Percentiles rank a stretch among this genome's conserved stretches.
Evolutionary conservation across 2,329 filamentous ascomycete species (phyloP).

Genomic region (Clonostachys sp.): DNA sequence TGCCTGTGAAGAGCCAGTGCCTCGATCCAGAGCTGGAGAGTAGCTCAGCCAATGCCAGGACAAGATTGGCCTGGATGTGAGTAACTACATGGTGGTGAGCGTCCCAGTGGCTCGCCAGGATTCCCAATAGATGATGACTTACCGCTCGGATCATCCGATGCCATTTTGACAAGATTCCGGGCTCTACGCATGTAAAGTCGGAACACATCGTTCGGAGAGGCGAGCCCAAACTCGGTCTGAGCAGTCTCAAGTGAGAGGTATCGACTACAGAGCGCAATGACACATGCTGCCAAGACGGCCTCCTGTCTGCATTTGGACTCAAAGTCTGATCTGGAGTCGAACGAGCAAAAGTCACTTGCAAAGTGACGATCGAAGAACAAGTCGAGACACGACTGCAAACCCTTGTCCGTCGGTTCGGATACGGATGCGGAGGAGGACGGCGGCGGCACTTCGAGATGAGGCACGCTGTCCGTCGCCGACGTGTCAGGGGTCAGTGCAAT

Average conservation of each 20-base stretch:
- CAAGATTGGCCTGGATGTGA: conserved; percentile 9
- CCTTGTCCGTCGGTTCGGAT: conserved; percentile 1
- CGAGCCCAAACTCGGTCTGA: conserved; percentile 1
- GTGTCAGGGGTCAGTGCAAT: neutral
- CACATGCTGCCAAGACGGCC: conserved; percentile 3
- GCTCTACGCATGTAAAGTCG: neutral
- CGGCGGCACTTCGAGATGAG: neutral
- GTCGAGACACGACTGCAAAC: conserved; percentile 2
- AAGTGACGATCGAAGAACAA: conserved; percentile 12
- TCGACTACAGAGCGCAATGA: conserved; percentile 4
- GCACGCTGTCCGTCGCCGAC: neutral
- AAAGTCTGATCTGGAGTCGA: conserved; percentile 11
- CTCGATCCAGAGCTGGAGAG: conserved; percentile 11
- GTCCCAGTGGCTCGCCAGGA: conserved; percentile 1
- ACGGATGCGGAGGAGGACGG: neutral
- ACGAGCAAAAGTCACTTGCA: conserved; percentile 11
- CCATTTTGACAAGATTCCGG: conserved; percentile 2
- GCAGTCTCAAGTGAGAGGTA: conserved; percentile 4
- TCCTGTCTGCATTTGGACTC: conserved; percentile 8
- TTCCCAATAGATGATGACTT: neutral
- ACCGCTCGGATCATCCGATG: conserved; percentile 5
- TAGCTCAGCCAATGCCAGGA: conserved; percentile 11
- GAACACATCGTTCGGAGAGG: neutral
- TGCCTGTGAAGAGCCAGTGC: conserved; percentile 12
- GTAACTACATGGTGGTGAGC: conserved; percentile 2